Percentiles rank a stretch among this genome's conserved stretches.
These are phyloP conservation scores for Podosphaera xanthii DNA, from an alignment of 2,329 filamentous ascomycete genomes.

Conservation along the genomic window DNA sequence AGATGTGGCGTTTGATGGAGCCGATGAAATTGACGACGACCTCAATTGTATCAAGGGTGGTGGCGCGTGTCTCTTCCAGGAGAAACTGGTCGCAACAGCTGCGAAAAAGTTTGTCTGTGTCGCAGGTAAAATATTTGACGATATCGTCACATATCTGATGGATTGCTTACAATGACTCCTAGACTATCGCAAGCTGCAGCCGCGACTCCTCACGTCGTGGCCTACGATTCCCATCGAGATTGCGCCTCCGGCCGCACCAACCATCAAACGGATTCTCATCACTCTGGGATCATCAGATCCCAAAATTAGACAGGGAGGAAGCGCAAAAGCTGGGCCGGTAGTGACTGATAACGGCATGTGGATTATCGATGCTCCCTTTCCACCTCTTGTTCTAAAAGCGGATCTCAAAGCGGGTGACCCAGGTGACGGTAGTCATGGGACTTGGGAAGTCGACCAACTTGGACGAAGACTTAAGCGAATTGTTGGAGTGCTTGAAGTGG, in stretches of 20 bases:
- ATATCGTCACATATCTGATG: background rate
- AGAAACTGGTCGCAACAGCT: constrained; percentile 78
- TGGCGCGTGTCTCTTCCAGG: constrained; percentile 91
- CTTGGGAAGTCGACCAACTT: constrained; percentile 61
- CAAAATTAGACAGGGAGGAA: constrained; percentile 44
- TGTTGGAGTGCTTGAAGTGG: constrained; percentile 75
- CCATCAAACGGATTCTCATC: constrained; percentile 50
- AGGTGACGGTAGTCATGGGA: constrained; percentile 35
- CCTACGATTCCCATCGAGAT: constrained; percentile 83
- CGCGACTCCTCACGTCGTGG: constrained; percentile 54
- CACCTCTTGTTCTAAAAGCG: constrained; percentile 41
- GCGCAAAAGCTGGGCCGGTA: constrained; percentile 62
- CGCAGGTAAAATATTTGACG: constrained; percentile 32
- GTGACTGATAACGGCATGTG: constrained; percentile 72
- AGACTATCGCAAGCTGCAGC: constrained; percentile 80
- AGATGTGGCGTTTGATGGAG: constrained; percentile 87
- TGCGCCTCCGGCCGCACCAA: constrained; percentile 57
- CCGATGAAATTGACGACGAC: constrained; percentile 86
- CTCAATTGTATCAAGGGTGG: constrained; percentile 96
- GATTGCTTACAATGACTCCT: constrained; percentile 4
- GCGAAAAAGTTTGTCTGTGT: constrained; percentile 75
- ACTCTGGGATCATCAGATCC: constrained; percentile 52
- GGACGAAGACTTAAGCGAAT: constrained; percentile 56
- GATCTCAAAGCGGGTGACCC: constrained; percentile 23
- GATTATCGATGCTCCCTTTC: constrained; percentile 83